Base-by-base conservation (phyloP, 371 early-diverging fungal genomes). In the Mycotypha africana region DNA sequence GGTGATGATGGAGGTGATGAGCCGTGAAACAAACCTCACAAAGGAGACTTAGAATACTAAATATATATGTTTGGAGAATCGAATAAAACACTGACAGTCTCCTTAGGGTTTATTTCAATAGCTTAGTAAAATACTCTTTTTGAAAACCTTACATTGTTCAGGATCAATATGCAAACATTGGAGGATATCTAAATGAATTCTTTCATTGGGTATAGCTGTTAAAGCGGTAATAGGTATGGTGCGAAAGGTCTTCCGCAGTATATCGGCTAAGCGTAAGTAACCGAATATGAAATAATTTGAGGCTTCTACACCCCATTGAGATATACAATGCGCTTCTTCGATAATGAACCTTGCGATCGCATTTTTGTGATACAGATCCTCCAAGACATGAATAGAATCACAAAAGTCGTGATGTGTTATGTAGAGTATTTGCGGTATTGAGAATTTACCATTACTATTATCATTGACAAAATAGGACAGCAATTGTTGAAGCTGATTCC, bases 1-100 rank as follows among this genome's bases (percentile, higher is more conserved):
- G 24, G 80, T 86, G 41, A 78, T 89, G 51, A 66, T 78, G 56
- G 82, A 89, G 46, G 79, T 82, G 39, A 82, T 88, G 71, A 64
- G 63, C 17, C 64, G 69, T 7, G 75, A 80, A 59, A 47, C 47
- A 44, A 43, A n/a, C n/a, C n/a, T n/a, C n/a, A n/a, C n/a, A n/a
- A n/a, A n/a, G n/a, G n/a, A n/a, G n/a, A n/a, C n/a, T n/a, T n/a
- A n/a, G n/a, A n/a, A n/a, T n/a, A n/a, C n/a, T n/a, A n/a, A n/a
- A n/a, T n/a, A n/a, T n/a, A n/a, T n/a, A n/a, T n/a, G n/a, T n/a
- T n/a, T n/a, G n/a, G n/a, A n/a, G n/a, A n/a, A n/a, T n/a, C n/a
- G n/a, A n/a, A n/a, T n/a, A n/a, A n/a, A n/a, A n/a, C n/a, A n/a
- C n/a, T n/a, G n/a, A n/a, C n/a, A n/a, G n/a, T n/a, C n/a, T n/a